Evolutionary conservation across 2,329 filamentous ascomycete genomes (phyloP), one percentile per base, ranked within the genome.

Genomic region (Aspergillus luchuensis): DNA sequence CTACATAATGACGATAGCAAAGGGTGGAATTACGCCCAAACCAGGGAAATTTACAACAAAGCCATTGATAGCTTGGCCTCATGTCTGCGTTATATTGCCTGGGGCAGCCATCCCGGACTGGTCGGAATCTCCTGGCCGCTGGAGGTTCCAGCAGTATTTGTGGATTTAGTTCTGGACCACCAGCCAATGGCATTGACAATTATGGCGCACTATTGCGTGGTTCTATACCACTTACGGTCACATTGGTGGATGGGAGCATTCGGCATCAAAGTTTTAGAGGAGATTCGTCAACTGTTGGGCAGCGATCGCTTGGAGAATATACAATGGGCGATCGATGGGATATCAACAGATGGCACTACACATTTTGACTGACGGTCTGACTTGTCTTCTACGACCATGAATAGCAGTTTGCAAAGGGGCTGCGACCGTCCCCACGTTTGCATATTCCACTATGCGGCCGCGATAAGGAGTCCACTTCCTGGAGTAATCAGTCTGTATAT

Each of bases 221-320:
- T 63, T 7, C 19, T 63, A 3, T 58, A 63, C 23, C 61, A 60
- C n/a, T 51, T 63, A 2, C 54, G 61, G 6, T 50, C 57, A 15
- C 61, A 55, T 8, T 63, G 61, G 61, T 63, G 61, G 61, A 61
- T 63, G 58, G 61, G 50, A 2, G 30, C 49, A 25, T 30, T 56
- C 28, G 61, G 61, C 13, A 39, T 33, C 8, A 39, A 17, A 19
- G 36, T 60, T n/a, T 23, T 63, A 19, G 52, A 61, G 19, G 56
- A 63, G 48, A 60, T 60, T 7, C 15, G 39, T 4, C 7, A 8
- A 3, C 8, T 15, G 0, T 17, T 41, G 39, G 39, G 39, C 3
- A n/a, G 4, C 4, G 39, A 41, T 17, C 39, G 10, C n/a, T 8
- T 41, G 19, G n/a, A 1, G 7, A 41, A n/a, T 17, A 41, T 41